Evolutionary conservation across 1,284 basidiomycete species (phyloP).

Genomic region (Trichosporon sp.): DNA sequence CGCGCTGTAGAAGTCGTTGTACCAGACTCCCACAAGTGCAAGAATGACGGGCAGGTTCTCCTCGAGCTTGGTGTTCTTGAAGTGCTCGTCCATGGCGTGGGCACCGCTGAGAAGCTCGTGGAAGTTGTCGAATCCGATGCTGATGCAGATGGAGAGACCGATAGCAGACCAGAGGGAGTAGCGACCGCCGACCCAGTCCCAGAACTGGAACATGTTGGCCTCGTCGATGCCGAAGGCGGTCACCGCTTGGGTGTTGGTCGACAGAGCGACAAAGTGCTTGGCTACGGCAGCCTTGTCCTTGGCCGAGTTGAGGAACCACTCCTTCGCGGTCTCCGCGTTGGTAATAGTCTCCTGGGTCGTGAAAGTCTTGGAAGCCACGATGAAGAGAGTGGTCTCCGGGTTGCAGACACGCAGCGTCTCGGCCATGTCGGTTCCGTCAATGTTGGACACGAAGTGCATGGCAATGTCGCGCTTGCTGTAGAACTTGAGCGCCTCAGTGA

Average conservation of each 20-base stretch:
- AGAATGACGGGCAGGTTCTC: conserved; percentile 88
- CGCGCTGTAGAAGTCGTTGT: conserved; percentile 94
- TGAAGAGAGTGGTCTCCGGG: conserved; percentile 92
- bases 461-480: conserved; percentile 86
- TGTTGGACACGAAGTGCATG: conserved; percentile 91
- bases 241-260: conserved; percentile 91
- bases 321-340: conserved; percentile 86
- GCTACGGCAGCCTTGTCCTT: conserved; percentile 87
- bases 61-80: conserved; percentile 80
- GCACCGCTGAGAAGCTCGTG: conserved; percentile 83
- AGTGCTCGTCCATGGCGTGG: conserved; percentile 96
- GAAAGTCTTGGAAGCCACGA: conserved; percentile 97
- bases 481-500: conserved; percentile 90
- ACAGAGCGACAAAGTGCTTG: conserved; percentile 97
- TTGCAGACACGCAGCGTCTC: conserved; percentile 78
- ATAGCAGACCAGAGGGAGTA: conserved; percentile 99
- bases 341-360: conserved; percentile 99
- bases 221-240: conserved; percentile 89
- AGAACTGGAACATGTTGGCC: conserved; percentile 99
- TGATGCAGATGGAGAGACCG: conserved; percentile 86
- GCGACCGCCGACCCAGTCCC: conserved; percentile 99
- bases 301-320: conserved; percentile 85
- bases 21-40: conserved; percentile 93
- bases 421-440: conserved; percentile 95
- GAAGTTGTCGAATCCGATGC: conserved; percentile 92